A percentile compares a stretch with the other conserved stretches of the same genome.
Evolutionary conservation across 257 asterid species (phyloP).

Genomic region (Plectranthus barbatus): DNA sequence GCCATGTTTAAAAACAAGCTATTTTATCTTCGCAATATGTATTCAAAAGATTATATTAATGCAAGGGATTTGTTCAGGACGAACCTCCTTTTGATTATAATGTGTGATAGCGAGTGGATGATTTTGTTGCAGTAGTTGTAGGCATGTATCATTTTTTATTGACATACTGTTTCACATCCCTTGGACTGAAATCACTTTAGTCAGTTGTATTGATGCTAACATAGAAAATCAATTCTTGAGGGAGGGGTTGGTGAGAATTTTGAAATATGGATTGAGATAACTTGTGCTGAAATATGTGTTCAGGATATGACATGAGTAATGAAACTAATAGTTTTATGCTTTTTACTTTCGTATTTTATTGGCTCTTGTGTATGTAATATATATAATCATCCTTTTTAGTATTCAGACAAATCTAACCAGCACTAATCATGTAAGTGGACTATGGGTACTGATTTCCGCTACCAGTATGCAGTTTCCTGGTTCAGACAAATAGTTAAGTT

Average conservation of each 20-base stretch:
- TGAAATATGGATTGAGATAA: constrained; percentile 1
- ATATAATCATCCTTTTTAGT: constrained; percentile 10
- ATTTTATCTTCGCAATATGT: constrained; percentile 5
- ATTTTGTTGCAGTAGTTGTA: constrained; percentile 68
- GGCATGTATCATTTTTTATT: too few relatives aligned
- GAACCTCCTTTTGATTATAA: constrained; percentile 64
- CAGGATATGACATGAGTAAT: too few relatives aligned
- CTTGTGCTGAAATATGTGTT: background rate
- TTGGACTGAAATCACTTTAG: too few relatives aligned
- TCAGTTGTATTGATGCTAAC: too few relatives aligned
- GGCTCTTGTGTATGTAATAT: constrained; percentile 1
- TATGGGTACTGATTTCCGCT: constrained; percentile 78
- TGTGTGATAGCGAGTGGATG: constrained; percentile 65
- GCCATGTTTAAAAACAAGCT: background rate
- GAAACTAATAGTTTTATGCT: constrained; percentile 6
- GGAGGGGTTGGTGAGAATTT: too few relatives aligned
- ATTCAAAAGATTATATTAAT: constrained; percentile 11
- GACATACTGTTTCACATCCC: background rate
- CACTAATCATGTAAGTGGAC: constrained; percentile 76
- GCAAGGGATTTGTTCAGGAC: constrained; percentile 39
- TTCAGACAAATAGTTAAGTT: constrained; percentile 76
- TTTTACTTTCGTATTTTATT: background rate
- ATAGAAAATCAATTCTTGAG: too few relatives aligned
- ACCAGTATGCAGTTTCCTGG: constrained; percentile 75
- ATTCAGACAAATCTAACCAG: constrained; percentile 60